These are phyloP conservation scores for Kwoniella heveanensis DNA, from an alignment of 768 basidiomycete genomes.

Conservation along the genomic window DNA sequence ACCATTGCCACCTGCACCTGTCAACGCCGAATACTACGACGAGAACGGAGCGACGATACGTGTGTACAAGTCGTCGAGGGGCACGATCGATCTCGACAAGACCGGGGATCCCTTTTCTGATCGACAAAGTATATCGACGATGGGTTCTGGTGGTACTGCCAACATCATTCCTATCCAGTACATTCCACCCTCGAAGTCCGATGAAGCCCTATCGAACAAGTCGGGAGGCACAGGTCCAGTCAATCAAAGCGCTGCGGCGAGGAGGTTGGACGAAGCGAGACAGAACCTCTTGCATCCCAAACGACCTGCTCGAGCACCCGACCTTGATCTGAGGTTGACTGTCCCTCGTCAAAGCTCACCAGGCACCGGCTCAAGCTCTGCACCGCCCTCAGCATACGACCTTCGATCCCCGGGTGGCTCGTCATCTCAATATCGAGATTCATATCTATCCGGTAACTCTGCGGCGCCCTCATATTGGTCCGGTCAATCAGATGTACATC, in stretches of 20 bases:
- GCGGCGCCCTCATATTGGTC: conserved; percentile 26
- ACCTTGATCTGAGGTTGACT: conserved; percentile 46
- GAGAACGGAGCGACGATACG: conserved; percentile 33
- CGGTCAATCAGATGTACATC: conserved; percentile 36
- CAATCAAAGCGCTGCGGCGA: conserved; percentile 29
- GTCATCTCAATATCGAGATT: conserved; percentile 28
- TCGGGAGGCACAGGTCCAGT: conserved; percentile 5
- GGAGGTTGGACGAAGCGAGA: conserved; percentile 46
- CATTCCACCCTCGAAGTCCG: conserved; percentile 39
- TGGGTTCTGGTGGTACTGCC: conserved; percentile 27
- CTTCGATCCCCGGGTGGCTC: conserved; percentile 21
- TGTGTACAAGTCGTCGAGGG: conserved; percentile 33
- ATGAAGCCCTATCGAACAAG: conserved; percentile 26
- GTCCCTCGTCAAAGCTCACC: conserved; percentile 3
- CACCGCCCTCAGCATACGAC: conserved; percentile 10
- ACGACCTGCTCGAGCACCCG: conserved; percentile 51
- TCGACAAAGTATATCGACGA: conserved; percentile 40
- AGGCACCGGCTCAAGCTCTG: background rate
- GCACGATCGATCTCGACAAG: conserved; percentile 30
- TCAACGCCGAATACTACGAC: conserved; percentile 42
- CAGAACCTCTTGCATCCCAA: conserved; percentile 39
- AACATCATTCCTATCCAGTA: conserved; percentile 54
- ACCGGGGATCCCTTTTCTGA: conserved; percentile 50
- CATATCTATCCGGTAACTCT: conserved; percentile 44
- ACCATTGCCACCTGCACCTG: conserved; percentile 36